These are phyloP conservation scores for Bolboschoenus planiculmis DNA, from an alignment of 176 grass and related monocot genomes.

Conservation along the genomic window DNA sequence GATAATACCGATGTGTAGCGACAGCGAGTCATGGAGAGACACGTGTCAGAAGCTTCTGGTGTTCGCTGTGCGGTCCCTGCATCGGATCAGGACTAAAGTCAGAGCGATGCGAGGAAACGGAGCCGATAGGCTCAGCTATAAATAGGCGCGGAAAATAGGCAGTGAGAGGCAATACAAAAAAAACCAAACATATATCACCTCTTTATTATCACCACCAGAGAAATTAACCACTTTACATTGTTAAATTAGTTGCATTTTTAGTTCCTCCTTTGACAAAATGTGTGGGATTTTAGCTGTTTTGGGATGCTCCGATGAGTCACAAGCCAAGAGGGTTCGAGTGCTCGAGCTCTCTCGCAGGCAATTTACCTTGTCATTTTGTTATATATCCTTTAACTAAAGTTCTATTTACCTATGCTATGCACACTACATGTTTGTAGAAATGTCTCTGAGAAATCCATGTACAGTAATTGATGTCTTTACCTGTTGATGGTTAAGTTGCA, in stretches of 20 bases:
- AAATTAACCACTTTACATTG: too few relatives aligned
- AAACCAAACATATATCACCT: neutral
- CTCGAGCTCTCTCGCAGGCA: slow-evolving; percentile 88
- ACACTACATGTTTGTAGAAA: slow-evolving; percentile 5
- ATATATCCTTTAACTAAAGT: neutral
- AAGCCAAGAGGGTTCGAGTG: slow-evolving; percentile 67
- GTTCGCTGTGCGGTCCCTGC: neutral
- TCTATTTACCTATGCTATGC: neutral
- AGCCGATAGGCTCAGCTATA: slow-evolving; percentile 52
- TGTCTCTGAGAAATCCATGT: neutral
- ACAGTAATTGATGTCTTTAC: neutral
- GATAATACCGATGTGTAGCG: slow-evolving; percentile 12
- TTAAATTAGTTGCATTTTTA: neutral
- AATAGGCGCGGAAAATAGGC: slow-evolving; percentile 18
- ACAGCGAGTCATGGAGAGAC: slow-evolving; percentile 22
- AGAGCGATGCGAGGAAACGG: slow-evolving; percentile 56
- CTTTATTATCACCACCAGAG: neutral
- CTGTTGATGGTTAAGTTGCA: neutral
- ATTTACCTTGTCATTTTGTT: neutral
- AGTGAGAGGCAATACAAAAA: slow-evolving; percentile 15
- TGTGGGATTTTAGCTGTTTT: slow-evolving; percentile 77
- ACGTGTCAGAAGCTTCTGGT: slow-evolving; percentile 11
- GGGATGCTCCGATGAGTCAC: slow-evolving; percentile 65
- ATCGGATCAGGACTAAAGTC: neutral
- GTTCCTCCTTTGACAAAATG: slow-evolving; percentile 30